Conservation (phyloP, 2,329 filamentous ascomycete species). For the Talaromyces atroroseus region DNA sequence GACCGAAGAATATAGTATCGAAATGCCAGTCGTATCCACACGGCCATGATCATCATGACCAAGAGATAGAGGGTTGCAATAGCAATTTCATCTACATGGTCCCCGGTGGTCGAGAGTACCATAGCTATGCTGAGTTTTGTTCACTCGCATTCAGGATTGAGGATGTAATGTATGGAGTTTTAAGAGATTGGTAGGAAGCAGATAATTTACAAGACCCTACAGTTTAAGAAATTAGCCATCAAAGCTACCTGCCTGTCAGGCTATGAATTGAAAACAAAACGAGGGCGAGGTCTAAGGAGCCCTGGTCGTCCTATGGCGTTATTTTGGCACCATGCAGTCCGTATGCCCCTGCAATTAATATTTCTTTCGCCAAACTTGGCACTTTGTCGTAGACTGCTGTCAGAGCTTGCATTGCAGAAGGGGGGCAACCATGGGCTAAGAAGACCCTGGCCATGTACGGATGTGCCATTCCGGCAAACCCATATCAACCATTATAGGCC, state of each 20-base stretch:
- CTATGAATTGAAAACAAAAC: background rate
- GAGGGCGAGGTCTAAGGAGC: background rate
- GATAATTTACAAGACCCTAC: background rate
- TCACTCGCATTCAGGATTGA: background rate
- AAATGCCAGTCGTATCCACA: conserved; percentile 1
- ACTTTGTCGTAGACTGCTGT: background rate
- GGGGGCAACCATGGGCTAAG: no score
- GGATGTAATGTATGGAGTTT: background rate
- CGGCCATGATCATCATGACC: conserved; percentile 6
- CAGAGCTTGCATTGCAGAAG: background rate
- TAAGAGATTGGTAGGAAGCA: background rate
- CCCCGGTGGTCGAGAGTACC: background rate
- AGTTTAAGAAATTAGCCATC: background rate
- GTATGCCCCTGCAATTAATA: no score
- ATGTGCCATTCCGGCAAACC: no score
- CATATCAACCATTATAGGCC: no score
- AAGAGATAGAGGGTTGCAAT: conserved; percentile 3
- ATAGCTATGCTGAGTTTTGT: background rate
- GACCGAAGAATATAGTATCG: conserved; percentile 1
- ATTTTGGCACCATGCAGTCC: background rate
- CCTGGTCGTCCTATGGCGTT: background rate
- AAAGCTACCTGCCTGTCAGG: background rate
- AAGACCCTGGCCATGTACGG: no score
- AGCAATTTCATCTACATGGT: conserved; percentile 4
- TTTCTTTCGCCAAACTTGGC: background rate